These are phyloP conservation scores for Zymoseptoria passerinii DNA, from an alignment of 2,329 filamentous ascomycete species.

Conservation along the genomic window DNA sequence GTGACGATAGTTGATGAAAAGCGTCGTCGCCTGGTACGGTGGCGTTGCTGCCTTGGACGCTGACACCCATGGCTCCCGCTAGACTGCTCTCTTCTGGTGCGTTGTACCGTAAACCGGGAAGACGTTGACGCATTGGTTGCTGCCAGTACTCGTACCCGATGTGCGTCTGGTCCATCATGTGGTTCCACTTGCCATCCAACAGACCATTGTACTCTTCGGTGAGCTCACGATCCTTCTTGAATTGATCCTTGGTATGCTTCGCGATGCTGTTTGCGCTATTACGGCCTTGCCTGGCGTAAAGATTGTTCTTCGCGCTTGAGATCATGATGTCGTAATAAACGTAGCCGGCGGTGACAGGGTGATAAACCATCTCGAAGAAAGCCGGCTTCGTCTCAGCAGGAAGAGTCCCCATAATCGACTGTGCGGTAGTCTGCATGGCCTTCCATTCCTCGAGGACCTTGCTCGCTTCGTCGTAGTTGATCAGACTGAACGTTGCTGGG, in stretches of 20 bases:
- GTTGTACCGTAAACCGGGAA: slow-evolving; percentile 54
- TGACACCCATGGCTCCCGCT: slow-evolving; percentile 55
- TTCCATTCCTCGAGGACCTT: slow-evolving; percentile 49
- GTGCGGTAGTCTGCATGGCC: slow-evolving; percentile 45
- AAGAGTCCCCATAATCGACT: slow-evolving; percentile 49
- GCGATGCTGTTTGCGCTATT: slow-evolving; percentile 50
- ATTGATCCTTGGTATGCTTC: slow-evolving; percentile 44
- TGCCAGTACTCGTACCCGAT: slow-evolving; percentile 51
- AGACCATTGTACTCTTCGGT: slow-evolving; percentile 51
- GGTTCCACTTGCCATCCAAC: slow-evolving; percentile 55
- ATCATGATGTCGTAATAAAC: slow-evolving; percentile 50
- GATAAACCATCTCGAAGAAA: slow-evolving; percentile 56
- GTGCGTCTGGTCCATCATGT: slow-evolving; percentile 39
- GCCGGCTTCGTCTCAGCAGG: slow-evolving; percentile 44
- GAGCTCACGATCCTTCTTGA: slow-evolving; percentile 50
- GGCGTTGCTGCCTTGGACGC: slow-evolving; percentile 57
- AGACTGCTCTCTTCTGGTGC: slow-evolving; percentile 51
- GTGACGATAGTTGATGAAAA: slow-evolving; percentile 48
- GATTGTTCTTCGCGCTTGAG: slow-evolving; percentile 44
- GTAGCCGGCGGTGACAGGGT: slow-evolving; percentile 51
- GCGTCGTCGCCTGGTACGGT: slow-evolving; percentile 59
- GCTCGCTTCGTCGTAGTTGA: slow-evolving; percentile 59
- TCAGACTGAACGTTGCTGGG: slow-evolving; percentile 49
- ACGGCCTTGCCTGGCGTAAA: slow-evolving; percentile 49
- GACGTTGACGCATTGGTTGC: slow-evolving; percentile 62